phyloP scores from a whole-genome alignment of 2,329 filamentous ascomycete species.

The Neonectria ditissima region DNA sequence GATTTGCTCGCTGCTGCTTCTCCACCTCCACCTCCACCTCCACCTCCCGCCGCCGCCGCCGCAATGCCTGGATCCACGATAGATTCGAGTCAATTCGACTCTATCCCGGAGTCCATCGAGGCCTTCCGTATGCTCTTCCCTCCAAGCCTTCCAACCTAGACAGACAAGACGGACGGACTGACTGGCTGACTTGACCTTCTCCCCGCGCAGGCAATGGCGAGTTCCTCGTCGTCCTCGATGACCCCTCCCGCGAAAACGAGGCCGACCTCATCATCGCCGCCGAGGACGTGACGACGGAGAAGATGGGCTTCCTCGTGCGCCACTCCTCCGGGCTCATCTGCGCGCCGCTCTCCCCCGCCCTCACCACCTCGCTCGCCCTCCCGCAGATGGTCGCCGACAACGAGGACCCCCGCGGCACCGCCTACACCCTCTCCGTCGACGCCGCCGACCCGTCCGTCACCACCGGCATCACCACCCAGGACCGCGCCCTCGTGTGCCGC shows the following conservation, averaged over 20 bases:
- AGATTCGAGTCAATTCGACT: conserved; percentile 68
- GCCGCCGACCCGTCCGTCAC: conserved; percentile 77
- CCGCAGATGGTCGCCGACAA: conserved; percentile 85
- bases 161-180: not conserved
- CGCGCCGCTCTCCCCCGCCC: conserved; percentile 79
- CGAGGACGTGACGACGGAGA: conserved; percentile 82
- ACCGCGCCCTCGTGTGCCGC: conserved; percentile 85
- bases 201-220: conserved; percentile 75
- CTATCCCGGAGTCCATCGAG: conserved; percentile 72
- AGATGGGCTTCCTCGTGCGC: conserved; percentile 97
- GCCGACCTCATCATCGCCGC: conserved; percentile 97
- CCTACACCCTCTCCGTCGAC: conserved; percentile 93
- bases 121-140: conserved; percentile 68
- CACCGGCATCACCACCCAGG: conserved; percentile 91
- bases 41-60: not conserved
- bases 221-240: conserved; percentile 96
- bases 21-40: conserved; percentile 6
- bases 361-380: conserved; percentile 78
- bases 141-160: not conserved
- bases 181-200: not conserved
- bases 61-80: conserved; percentile 65
- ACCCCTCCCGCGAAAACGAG: conserved; percentile 93
- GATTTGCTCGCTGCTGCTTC: not conserved
- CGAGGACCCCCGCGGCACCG: conserved; percentile 89
- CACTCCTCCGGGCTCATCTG: conserved; percentile 93